phyloP scores from a whole-genome alignment of 2,329 filamentous ascomycete species.

The Emergomyces pasteurianus region DNA sequence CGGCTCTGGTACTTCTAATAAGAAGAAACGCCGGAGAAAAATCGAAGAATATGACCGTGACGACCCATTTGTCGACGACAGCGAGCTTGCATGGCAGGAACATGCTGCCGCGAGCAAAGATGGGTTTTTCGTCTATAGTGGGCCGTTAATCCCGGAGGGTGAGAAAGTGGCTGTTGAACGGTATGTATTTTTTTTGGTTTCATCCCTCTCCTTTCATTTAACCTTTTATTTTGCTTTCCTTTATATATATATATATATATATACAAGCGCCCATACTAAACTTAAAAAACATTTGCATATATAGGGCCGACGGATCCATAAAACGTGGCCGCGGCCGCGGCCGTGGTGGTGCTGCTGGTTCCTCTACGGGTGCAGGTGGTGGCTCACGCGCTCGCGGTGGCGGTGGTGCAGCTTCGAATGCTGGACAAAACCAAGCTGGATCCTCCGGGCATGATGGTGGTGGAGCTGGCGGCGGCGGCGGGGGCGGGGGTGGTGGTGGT shows the following conservation, averaged over 20 bases:
- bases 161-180: slow-evolving; percentile 60
- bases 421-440: not conserved
- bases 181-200: slow-evolving; percentile 28
- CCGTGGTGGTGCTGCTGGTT: slow-evolving; percentile 36
- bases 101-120: slow-evolving; percentile 88
- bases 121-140: slow-evolving; percentile 96
- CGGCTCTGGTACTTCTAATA: slow-evolving; percentile 22
- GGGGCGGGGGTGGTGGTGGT: not conserved
- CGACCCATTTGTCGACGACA: slow-evolving; percentile 71
- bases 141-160: slow-evolving; percentile 75
- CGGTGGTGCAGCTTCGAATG: not conserved
- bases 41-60: slow-evolving; percentile 56
- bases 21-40: slow-evolving; percentile 54
- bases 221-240: slow-evolving; percentile 1
- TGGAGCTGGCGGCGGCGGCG: not conserved
- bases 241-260: too few relatives aligned
- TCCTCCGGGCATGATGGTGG: not conserved
- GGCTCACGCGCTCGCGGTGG: not conserved
- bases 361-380: slow-evolving; percentile 10
- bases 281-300: not conserved
- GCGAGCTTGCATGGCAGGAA: slow-evolving; percentile 88
- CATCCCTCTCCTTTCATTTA: slow-evolving; percentile 6
- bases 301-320: slow-evolving; percentile 59
- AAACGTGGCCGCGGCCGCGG: slow-evolving; percentile 49
- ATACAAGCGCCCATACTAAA: slow-evolving; percentile 10